Evolutionary conservation across 176 grass and related monocot genomes (phyloP).

Genomic region (Secale cereale): DNA sequence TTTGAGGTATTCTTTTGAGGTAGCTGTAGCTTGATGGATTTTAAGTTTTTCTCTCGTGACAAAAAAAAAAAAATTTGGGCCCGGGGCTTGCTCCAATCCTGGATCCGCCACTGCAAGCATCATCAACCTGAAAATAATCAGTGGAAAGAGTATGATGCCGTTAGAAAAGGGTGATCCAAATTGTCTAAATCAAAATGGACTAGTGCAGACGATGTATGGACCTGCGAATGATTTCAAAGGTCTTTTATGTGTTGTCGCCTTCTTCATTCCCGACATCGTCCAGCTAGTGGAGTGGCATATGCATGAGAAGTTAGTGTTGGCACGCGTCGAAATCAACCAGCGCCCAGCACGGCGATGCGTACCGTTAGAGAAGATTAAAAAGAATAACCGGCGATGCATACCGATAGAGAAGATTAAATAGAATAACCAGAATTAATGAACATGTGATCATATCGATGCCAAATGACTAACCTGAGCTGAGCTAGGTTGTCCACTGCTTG

Average conservation of each 20-base stretch:
- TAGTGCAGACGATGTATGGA: not conserved
- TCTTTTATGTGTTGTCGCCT: fast-evolving
- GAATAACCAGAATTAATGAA: not conserved
- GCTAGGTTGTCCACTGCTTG: too few species aligned
- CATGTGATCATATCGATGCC: too few species aligned
- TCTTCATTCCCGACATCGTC: not conserved
- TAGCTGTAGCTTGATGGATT: too few species aligned
- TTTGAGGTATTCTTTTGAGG: too few species aligned
- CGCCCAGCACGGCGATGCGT: not conserved
- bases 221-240: not conserved
- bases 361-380: not conserved
- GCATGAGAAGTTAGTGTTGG: not conserved
- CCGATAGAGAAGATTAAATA: not conserved
- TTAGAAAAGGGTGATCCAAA: not conserved
- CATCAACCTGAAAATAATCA: not conserved
- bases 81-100: too few species aligned
- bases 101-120: too few species aligned
- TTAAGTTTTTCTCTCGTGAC: too few species aligned
- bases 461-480: too few species aligned
- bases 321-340: not conserved
- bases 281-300: not conserved
- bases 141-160: not conserved
- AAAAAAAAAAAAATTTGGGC: too few species aligned
- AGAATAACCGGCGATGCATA: not conserved
- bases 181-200: not conserved